Percentiles rank a stretch among this genome's conserved stretches.
Conservation (phyloP, 2,329 filamentous ascomycete genomes). For the Botrytis byssoidea region DNA sequence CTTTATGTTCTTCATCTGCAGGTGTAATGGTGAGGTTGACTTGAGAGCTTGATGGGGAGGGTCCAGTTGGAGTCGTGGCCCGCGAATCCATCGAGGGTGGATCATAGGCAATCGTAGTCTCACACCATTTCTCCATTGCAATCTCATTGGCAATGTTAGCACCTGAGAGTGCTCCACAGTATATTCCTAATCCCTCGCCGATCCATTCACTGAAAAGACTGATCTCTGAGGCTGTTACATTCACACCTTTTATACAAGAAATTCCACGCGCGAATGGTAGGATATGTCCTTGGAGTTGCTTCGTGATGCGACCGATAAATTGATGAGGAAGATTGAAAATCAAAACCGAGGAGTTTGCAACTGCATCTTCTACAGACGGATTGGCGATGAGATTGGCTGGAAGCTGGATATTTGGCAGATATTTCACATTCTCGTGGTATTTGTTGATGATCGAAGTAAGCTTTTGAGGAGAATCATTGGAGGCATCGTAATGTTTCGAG, state of each 20-base stretch:
- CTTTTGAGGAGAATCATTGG: constrained; percentile 68
- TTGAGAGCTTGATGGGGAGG: constrained; percentile 48
- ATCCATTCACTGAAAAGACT: constrained; percentile 94
- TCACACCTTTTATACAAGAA: constrained; percentile 97
- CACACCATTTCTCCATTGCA: constrained; percentile 91
- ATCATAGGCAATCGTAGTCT: constrained; percentile 95
- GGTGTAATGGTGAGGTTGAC: constrained; percentile 51
- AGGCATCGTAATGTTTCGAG: constrained; percentile 69
- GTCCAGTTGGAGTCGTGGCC: constrained; percentile 61
- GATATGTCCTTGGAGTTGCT: constrained; percentile 82
- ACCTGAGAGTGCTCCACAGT: constrained; percentile 91
- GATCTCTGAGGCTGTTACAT: constrained; percentile 82
- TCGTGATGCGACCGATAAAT: constrained; percentile 86
- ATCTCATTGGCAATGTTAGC: constrained; percentile 97
- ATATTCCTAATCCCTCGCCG: constrained; percentile 85
- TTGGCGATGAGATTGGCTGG: constrained; percentile 83
- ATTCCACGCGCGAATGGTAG: constrained; percentile 89
- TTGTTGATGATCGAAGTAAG: constrained; percentile 89
- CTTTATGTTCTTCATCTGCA: constrained; percentile 58
- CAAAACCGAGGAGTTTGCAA: constrained; percentile 80
- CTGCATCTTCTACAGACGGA: constrained; percentile 75
- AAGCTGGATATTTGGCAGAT: constrained; percentile 83
- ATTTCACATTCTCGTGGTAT: constrained; percentile 95
- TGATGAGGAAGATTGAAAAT: constrained; percentile 97
- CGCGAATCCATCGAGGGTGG: constrained; percentile 85